A percentile compares a stretch with the other conserved stretches of the same genome.
These are phyloP conservation scores for Sporothrix schenckii DNA, from an alignment of 2,329 filamentous ascomycete genomes.

Conservation along the genomic window DNA sequence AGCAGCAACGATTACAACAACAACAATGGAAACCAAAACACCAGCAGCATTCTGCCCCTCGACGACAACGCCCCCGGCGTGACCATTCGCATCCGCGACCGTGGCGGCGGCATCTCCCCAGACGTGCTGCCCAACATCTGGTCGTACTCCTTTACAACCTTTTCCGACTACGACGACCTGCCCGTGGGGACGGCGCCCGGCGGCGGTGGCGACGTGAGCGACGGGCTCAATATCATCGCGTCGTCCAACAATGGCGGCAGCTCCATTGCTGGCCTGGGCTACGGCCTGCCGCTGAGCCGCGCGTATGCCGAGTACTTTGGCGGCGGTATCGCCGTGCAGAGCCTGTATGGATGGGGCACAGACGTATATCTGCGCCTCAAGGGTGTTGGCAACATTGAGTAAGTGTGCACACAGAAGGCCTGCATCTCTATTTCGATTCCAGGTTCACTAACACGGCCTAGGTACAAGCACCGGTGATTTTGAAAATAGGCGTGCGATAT, in stretches of 20 bases:
- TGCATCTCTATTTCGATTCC: background rate
- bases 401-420: slow-evolving; percentile 24
- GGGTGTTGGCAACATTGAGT: slow-evolving; percentile 61
- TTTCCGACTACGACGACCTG: slow-evolving; percentile 66
- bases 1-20: slow-evolving; percentile 29
- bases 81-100: slow-evolving; percentile 91
- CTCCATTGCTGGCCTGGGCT: slow-evolving; percentile 90
- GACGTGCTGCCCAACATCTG: slow-evolving; percentile 85
- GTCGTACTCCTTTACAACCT: slow-evolving; percentile 97
- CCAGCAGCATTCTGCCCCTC: slow-evolving; percentile 55
- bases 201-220: slow-evolving; percentile 66
- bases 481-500: background rate
- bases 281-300: slow-evolving; percentile 84
- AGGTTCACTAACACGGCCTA: background rate
- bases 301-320: slow-evolving; percentile 99
- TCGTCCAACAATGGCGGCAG: slow-evolving; percentile 71
- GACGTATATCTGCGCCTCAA: slow-evolving; percentile 69
- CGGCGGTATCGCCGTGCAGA: slow-evolving; percentile 92
- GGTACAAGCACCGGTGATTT: slow-evolving; percentile 4
- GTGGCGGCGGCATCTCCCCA: slow-evolving; percentile 89
- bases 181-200: slow-evolving; percentile 58
- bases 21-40: slow-evolving; percentile 2
- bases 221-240: slow-evolving; percentile 76
- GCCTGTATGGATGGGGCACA: slow-evolving; percentile 87
- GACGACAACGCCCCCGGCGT: slow-evolving; percentile 76